These are phyloP conservation scores for Imleria badia DNA, from an alignment of 768 basidiomycete genomes.

Conservation along the genomic window DNA sequence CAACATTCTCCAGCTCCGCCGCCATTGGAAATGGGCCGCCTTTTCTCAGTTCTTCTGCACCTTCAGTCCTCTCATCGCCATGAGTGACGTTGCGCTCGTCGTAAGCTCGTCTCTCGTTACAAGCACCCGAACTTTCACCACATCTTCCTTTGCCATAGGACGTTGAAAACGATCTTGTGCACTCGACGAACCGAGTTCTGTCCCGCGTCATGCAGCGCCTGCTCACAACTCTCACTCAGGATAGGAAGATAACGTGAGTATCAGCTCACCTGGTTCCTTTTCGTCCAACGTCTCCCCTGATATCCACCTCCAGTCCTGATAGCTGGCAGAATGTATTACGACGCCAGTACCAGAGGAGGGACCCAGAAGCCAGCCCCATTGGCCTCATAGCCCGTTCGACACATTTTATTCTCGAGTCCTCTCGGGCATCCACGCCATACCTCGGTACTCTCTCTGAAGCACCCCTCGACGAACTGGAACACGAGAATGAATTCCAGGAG, in stretches of 20 bases:
- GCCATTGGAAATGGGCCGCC: slow-evolving; percentile 91
- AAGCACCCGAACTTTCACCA: background rate
- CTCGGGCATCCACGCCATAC: slow-evolving; percentile 30
- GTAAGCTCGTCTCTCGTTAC: slow-evolving; percentile 40
- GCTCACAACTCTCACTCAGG: slow-evolving; percentile 72
- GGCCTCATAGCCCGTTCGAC: slow-evolving; percentile 45
- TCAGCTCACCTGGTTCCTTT: slow-evolving; percentile 19
- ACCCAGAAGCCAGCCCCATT: slow-evolving; percentile 70
- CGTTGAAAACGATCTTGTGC: slow-evolving; percentile 73
- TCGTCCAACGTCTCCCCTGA: slow-evolving; percentile 14
- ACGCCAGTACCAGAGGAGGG: slow-evolving; percentile 73
- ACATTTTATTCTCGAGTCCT: slow-evolving; percentile 23
- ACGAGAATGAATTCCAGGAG: slow-evolving; percentile 17
- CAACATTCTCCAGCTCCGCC: slow-evolving; percentile 59
- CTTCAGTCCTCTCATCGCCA: slow-evolving; percentile 70
- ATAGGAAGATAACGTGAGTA: slow-evolving; percentile 75
- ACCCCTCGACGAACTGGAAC: slow-evolving; percentile 5
- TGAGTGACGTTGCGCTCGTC: slow-evolving; percentile 65
- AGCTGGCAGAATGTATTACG: slow-evolving; percentile 80
- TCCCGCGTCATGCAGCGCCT: slow-evolving; percentile 75
- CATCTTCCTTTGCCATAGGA: slow-evolving; percentile 46
- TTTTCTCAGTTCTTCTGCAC: slow-evolving; percentile 89
- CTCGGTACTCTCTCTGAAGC: slow-evolving; percentile 10
- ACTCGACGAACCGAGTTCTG: slow-evolving; percentile 57
- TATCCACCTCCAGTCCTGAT: slow-evolving; percentile 47